Conservation (phyloP, 106 monocot species). For the Acanthochlamys bracteata region DNA sequence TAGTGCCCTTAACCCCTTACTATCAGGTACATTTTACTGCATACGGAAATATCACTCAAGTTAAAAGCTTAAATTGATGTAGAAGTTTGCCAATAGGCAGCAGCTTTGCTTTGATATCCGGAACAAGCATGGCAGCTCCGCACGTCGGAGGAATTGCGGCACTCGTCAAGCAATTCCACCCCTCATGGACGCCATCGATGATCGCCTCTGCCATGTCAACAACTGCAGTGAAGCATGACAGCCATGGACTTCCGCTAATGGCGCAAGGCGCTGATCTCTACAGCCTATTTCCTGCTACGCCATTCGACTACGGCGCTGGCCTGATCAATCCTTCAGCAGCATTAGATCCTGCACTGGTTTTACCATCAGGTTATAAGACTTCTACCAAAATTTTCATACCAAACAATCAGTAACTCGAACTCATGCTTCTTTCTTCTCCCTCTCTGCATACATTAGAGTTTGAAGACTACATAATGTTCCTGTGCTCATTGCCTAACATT, state of each 20-base stretch:
- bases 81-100: no score
- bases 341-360: constrained; percentile 60
- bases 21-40: no score
- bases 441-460: constrained; percentile 18
- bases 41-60: no score
- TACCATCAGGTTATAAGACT: constrained; percentile 43
- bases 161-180: constrained; percentile 43
- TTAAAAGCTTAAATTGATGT: no score
- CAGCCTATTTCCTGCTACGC: constrained; percentile 34
- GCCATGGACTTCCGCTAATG: constrained; percentile 32
- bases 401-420: no score
- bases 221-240: constrained; percentile 38
- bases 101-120: constrained; percentile 60
- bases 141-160: constrained; percentile 74
- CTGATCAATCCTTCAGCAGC: constrained; percentile 47
- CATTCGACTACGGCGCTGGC: constrained; percentile 71
- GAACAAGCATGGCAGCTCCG: constrained; percentile 86
- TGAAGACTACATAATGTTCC: constrained; percentile 50
- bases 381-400: no score
- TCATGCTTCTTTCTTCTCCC: background rate
- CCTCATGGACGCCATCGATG: constrained; percentile 57
- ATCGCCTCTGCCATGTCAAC: constrained; percentile 60
- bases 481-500: constrained; percentile 52
- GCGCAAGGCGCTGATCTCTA: constrained; percentile 28
- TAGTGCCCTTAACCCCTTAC: constrained; percentile 39